A percentile compares a stretch with the other conserved stretches of the same genome.
Conservation (phyloP, 805 yeast species). For the Jamesozyma rosinii region DNA sequence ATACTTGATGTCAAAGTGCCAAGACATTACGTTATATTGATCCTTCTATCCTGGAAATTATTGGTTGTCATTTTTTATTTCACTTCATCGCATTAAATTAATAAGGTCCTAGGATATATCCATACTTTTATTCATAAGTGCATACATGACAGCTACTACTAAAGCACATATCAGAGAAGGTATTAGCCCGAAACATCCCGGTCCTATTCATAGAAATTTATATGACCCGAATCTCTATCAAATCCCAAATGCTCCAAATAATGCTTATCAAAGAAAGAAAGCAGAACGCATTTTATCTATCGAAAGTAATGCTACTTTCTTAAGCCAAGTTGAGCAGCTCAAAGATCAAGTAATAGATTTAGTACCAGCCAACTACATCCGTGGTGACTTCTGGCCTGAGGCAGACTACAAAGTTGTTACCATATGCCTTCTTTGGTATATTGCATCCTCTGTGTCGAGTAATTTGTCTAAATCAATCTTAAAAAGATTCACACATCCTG, state of each 20-base stretch:
- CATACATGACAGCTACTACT: not conserved
- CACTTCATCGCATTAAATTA: not conserved
- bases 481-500: constrained; percentile 62
- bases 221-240: constrained; percentile 18
- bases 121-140: not conserved
- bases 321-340: not conserved
- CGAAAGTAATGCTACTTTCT: not conserved
- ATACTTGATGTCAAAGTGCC: no score
- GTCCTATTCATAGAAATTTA: constrained; percentile 15
- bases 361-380: not conserved
- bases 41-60: no score
- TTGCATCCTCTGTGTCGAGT: constrained; percentile 68
- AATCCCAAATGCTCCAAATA: constrained; percentile 12
- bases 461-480: constrained; percentile 75
- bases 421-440: constrained; percentile 72
- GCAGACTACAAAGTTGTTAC: constrained; percentile 36
- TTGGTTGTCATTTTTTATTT: no score
- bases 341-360: not conserved
- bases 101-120: not conserved
- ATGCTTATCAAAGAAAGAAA: constrained; percentile 3
- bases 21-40: no score
- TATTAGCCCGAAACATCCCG: constrained; percentile 8
- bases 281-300: constrained; percentile 1
- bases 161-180: not conserved
- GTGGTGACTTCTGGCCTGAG: constrained; percentile 22